Evolutionary conservation across 495 filamentous ascomycete genomes (phyloP).

Genomic region (Aspergillus wentii): DNA sequence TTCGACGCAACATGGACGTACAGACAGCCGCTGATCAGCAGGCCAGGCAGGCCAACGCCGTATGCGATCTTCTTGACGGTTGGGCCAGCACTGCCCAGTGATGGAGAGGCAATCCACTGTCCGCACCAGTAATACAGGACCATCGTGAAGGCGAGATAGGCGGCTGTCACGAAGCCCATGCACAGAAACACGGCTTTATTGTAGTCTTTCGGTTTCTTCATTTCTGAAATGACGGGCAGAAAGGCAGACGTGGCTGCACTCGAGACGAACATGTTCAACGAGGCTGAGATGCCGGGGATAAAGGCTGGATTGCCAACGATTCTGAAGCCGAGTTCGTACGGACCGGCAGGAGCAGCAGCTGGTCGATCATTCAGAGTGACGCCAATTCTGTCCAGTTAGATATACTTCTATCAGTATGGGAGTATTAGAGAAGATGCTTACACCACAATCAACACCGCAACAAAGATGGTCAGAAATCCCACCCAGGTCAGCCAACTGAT

Average conservation of each 20-base stretch:
- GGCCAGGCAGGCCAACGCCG: conserved; percentile 67
- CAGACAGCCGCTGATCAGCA: conserved; percentile 51
- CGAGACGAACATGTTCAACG: conserved; percentile 38
- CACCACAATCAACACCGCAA: conserved; percentile 47
- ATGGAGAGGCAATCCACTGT: conserved; percentile 59
- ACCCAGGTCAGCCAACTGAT: conserved; percentile 44
- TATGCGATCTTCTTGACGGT: conserved; percentile 63
- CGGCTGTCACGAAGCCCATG: conserved; percentile 55
- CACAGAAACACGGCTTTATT: conserved; percentile 60
- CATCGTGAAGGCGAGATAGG: conserved; percentile 50
- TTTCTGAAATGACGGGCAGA: conserved; percentile 71
- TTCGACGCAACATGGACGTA: conserved; percentile 42
- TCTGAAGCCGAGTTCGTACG: conserved; percentile 43
- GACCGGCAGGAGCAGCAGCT: conserved; percentile 28
- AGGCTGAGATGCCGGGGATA: conserved; percentile 33
- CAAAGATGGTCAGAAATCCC: conserved; percentile 38
- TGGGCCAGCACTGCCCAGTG: conserved; percentile 61
- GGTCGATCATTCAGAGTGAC: conserved; percentile 38
- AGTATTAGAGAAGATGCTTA: conserved; percentile 9
- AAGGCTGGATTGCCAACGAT: conserved; percentile 28
- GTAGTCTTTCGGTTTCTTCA: conserved; percentile 63
- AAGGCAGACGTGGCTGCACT: conserved; percentile 61
- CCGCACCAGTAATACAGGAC: conserved; percentile 70
- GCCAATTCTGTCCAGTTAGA: no score
- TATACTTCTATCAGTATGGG: background rate